These are phyloP conservation scores for Passiflora organensis DNA, from an alignment of 345 rosid genomes.

Conservation along the genomic window DNA sequence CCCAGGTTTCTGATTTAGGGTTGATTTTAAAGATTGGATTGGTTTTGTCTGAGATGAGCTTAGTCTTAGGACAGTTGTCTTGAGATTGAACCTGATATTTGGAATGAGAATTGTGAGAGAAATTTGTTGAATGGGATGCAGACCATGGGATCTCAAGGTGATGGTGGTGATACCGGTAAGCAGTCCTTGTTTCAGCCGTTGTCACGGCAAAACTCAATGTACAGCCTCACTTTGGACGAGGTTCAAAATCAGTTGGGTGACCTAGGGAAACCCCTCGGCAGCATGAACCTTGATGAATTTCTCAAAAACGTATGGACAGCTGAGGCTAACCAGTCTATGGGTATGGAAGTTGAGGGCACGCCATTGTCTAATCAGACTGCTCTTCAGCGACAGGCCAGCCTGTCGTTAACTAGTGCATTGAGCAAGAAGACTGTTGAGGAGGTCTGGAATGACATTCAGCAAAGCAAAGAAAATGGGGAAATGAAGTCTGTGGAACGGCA, in stretches of 20 bases:
- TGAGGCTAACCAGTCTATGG: slow-evolving; percentile 62
- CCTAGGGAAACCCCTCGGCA: slow-evolving; percentile 79
- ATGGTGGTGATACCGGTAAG: slow-evolving; percentile 50
- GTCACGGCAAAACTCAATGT: slow-evolving; percentile 67
- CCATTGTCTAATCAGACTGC: slow-evolving; percentile 36
- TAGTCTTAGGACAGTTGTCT: not conserved
- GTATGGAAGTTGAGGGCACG: slow-evolving; percentile 38
- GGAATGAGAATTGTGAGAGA: slow-evolving; percentile 8
- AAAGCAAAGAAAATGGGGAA: slow-evolving; percentile 47
- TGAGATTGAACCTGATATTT: not conserved
- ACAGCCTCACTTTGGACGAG: slow-evolving; percentile 88
- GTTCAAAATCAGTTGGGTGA: slow-evolving; percentile 84
- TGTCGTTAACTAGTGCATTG: slow-evolving; percentile 55
- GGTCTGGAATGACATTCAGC: slow-evolving; percentile 95
- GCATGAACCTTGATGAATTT: slow-evolving; percentile 95
- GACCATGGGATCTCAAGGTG: slow-evolving; percentile 59
- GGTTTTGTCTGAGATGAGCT: not conserved
- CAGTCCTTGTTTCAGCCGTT: slow-evolving; percentile 57
- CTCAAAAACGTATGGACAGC: slow-evolving; percentile 82
- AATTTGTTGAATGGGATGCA: slow-evolving; percentile 39
- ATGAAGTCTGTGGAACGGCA: slow-evolving; percentile 65
- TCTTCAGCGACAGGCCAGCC: slow-evolving; percentile 63
- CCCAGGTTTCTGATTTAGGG: slow-evolving; percentile 13
- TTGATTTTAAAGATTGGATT: not conserved
- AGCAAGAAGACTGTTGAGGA: slow-evolving; percentile 97